Percentiles rank a stretch among this genome's conserved stretches.
Conservation (phyloP, 1,139 yeast species). For the Kodamaea alishanica region DNA sequence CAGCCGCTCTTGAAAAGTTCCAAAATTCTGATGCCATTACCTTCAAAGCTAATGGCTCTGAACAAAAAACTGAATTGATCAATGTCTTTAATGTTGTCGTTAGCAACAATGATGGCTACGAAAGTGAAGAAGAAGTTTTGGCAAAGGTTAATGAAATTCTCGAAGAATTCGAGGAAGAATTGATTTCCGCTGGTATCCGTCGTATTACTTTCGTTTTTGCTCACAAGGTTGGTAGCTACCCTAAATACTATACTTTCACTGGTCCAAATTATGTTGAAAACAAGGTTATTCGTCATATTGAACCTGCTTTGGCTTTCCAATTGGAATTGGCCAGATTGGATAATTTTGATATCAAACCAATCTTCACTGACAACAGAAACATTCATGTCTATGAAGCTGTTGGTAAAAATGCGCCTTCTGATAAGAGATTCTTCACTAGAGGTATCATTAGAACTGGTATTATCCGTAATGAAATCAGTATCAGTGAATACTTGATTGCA, state of each 20-base stretch:
- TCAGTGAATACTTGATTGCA: conserved; percentile 89
- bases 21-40: conserved; percentile 46
- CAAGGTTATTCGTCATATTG: conserved; percentile 92
- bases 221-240: conserved; percentile 78
- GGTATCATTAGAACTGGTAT: conserved; percentile 97
- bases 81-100: conserved; percentile 83
- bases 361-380: conserved; percentile 94
- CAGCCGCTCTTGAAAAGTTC: conserved; percentile 71
- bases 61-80: conserved; percentile 41
- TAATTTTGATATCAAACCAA: conserved; percentile 91
- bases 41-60: conserved; percentile 35
- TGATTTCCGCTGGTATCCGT: conserved; percentile 70
- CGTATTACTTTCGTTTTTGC: conserved; percentile 91
- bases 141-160: conserved; percentile 61
- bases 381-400: conserved; percentile 96
- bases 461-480: conserved; percentile 86
- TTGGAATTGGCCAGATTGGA: conserved; percentile 91
- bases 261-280: conserved; percentile 83
- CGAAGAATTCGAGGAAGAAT: conserved; percentile 65
- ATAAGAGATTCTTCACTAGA: conserved; percentile 92
- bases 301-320: conserved; percentile 97
- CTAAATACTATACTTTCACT: conserved; percentile 92
- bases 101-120: conserved; percentile 69
- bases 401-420: conserved; percentile 90
- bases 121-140: conserved; percentile 66